Evolutionary conservation across 2,329 filamentous ascomycete genomes (phyloP), one percentile per base, ranked within the genome.

Genomic region (Colletotrichum sidae): DNA sequence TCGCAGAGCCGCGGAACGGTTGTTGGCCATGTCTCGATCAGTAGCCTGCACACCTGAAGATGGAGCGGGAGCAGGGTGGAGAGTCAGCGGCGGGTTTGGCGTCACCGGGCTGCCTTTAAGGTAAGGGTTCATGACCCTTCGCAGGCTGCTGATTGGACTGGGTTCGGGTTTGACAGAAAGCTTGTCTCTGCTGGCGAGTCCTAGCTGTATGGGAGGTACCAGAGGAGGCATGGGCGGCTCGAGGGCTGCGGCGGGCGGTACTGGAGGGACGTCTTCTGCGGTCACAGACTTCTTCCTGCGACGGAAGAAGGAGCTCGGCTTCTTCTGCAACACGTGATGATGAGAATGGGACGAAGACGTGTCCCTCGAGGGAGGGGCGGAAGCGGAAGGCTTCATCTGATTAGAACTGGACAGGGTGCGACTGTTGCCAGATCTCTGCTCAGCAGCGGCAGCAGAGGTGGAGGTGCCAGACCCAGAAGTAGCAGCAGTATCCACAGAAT

Each of bases 301-400:
- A 68, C 96, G 88, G 80, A 98, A 98, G 80, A 99, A 98, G 0
- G 93, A 95, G 1, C 95, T 96, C 4, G 93, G 88, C 77, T 97
- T 97, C 82, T 97, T 97, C 72, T 92, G 92, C 55, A 97, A 80
- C 17, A 81, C 79, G 13, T 82, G 76, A 58, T 80, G 81, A 54
- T 83, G 80, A 39, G 84, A 83, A 58, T 79, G 77, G 25, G 78
- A 78, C 34, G 78, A 78, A 6, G 74, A 73, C 1, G 75, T 71
- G 68, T 88, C 84, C 63, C 85, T 78, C 5, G 84, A 84, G 2
- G 85, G 83, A 41, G 85, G 82, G 25, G 80, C 77, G 44, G 83
- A 79, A 45, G 76, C 72, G 13, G 80, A 70, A 12, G 62, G 46
- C 72, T 86, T 88, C 55, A 81, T 75, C 69, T 84, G 82, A 55